phyloP scores from a whole-genome alignment of 805 yeast species.

The Suhomyces pyralidae region DNA sequence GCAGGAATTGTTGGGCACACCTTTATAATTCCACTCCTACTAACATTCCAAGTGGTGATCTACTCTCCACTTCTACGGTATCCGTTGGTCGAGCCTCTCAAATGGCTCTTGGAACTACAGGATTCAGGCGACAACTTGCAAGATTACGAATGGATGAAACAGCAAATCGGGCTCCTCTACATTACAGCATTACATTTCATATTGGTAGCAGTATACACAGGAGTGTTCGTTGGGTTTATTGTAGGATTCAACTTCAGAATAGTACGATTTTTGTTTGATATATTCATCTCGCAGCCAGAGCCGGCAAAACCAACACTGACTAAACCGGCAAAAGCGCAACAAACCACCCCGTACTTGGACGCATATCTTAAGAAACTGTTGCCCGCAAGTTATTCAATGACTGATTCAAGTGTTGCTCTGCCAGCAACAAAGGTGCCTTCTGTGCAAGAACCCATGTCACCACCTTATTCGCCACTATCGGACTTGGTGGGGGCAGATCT shows the following conservation, averaged over 20 bases:
- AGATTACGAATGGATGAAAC: conserved; percentile 9
- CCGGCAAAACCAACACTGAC: neutral
- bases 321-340: neutral
- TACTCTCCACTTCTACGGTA: conserved; percentile 11
- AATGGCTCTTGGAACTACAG: conserved; percentile 10
- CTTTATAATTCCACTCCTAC: conserved; percentile 6
- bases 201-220: conserved; percentile 8
- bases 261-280: conserved; percentile 8
- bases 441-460: neutral
- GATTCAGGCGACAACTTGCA: neutral
- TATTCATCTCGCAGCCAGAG: neutral
- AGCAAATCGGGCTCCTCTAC: conserved; percentile 8
- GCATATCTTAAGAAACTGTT: neutral
- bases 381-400: neutral
- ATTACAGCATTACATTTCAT: conserved; percentile 7
- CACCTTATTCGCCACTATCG: neutral
- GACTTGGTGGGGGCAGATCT: conserved; percentile 2
- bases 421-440: neutral
- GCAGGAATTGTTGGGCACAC: conserved; percentile 1
- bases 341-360: neutral
- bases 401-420: neutral
- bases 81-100: conserved; percentile 10
- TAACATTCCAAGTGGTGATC: conserved; percentile 8
- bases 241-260: conserved; percentile 7
- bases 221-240: conserved; percentile 9